Conservation (phyloP, 305 asterid species). For the Fraxinus sp. region DNA sequence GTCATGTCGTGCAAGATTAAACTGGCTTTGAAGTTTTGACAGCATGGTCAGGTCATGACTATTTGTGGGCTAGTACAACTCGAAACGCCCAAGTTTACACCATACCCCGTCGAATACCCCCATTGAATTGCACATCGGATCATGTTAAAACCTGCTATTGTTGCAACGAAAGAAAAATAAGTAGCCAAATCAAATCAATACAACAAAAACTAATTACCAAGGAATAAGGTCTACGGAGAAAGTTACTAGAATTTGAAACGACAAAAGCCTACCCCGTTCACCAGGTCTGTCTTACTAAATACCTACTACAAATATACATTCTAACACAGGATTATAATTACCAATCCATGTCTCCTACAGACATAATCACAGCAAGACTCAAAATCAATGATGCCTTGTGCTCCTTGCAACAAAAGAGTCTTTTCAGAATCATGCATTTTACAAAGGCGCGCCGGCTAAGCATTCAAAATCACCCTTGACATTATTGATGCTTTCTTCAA, state of each 20-base stretch:
- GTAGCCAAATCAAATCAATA: neutral
- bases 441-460: neutral
- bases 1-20: neutral
- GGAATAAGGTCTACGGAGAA: neutral
- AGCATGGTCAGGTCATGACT: neutral
- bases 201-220: neutral
- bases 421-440: neutral
- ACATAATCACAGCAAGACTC: neutral
- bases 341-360: neutral
- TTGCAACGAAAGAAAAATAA: neutral
- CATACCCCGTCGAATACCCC: neutral
- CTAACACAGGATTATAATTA: neutral
- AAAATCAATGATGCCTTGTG: neutral
- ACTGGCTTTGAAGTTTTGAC: neutral
- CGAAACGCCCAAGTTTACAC: neutral
- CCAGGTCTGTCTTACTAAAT: neutral
- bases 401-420: neutral
- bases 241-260: neutral
- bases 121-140: neutral
- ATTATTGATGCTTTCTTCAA: conserved; percentile 26
- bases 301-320: neutral
- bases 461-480: conserved; percentile 21
- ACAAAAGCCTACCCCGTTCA: neutral
- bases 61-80: neutral
- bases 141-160: neutral